These are phyloP conservation scores for Trichaptum fuscoviolaceum DNA, from an alignment of 768 basidiomycete genomes.

Conservation along the genomic window DNA sequence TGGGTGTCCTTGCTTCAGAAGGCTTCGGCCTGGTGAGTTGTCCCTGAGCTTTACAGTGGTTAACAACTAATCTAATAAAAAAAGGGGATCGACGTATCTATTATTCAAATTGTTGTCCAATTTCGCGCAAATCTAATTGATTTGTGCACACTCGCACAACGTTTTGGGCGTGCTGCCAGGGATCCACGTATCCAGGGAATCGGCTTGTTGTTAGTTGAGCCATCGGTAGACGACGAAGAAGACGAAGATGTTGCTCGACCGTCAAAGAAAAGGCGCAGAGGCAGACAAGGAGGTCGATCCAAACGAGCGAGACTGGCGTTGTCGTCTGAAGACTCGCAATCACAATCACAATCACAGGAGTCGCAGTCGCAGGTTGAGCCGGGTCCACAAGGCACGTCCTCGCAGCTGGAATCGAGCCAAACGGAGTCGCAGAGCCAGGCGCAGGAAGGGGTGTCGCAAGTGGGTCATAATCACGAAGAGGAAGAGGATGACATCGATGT, in stretches of 20 bases:
- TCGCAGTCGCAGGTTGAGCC: slow-evolving; percentile 12
- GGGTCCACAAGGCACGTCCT: slow-evolving; percentile 15
- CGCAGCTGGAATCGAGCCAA: slow-evolving; percentile 6
- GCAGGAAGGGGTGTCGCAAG: too few relatives aligned
- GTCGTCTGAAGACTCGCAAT: too few relatives aligned
- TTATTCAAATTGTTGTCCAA: slow-evolving; percentile 31
- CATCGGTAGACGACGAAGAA: background rate
- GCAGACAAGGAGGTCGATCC: slow-evolving; percentile 5
- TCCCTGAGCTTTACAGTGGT: slow-evolving; percentile 4
- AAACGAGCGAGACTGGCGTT: slow-evolving; percentile 2
- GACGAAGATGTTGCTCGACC: background rate
- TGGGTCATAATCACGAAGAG: background rate
- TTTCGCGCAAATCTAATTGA: slow-evolving; percentile 22
- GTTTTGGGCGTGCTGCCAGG: slow-evolving; percentile 26
- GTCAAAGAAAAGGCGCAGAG: background rate
- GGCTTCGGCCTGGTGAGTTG: slow-evolving; percentile 32
- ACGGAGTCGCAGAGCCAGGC: background rate
- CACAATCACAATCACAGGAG: too few relatives aligned
- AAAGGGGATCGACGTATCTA: slow-evolving; percentile 32
- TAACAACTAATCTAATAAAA: background rate
- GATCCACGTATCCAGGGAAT: slow-evolving; percentile 7
- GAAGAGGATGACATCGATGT: slow-evolving; percentile 6
- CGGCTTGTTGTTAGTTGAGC: background rate
- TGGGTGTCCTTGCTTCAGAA: slow-evolving; percentile 25
- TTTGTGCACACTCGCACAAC: slow-evolving; percentile 25